Evolutionary conservation across 192 early-diverging fungal species (phyloP), one percentile per base, ranked within the genome.

Genomic region (Linnemannia elongata): DNA sequence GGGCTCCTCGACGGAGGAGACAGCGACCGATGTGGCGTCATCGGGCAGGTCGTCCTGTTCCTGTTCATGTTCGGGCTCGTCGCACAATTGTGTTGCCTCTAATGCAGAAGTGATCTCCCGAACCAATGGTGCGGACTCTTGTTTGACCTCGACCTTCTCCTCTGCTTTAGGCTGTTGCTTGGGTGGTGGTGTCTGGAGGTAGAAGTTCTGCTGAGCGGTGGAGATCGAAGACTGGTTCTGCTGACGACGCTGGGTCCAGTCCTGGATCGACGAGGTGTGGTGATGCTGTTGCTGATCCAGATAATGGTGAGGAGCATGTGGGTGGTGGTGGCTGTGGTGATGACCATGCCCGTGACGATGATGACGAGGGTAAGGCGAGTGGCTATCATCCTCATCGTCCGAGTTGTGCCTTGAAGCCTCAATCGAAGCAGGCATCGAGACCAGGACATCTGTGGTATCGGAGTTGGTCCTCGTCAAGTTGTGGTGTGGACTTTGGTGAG

Each of bases 401-500:
- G 79, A 81, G 79, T 80, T 80, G 18, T 73, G 72, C 52, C 79
- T 74, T 7, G 73, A 75, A 6, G 60, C 72, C 4, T 81, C 79
- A 12, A 81, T 75, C 24, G 79, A 81, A 1, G 73, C 27, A 41
- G 79, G 60, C 72, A 74, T 63, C 17, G 79, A 81, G 10, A 81
- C 63, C 35, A 81, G 47, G 36, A 81, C 79, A 45, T 81, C 79
- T 42, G 79, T 81, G 17, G 79, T 68, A 24, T 81, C 79, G 13
- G 79, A 54, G 73, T 74, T 75, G 7, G 72, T 74, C 44, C 79
- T 74, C 22, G 72, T 81, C 57, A 81, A 24, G 0, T 42, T 15
- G 27, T 41, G 72, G 45, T 15, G 63, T 22, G 54, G n/a, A 38
- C 35, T 22, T 35, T 39, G 17, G 35, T 39, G 6, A 27, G 52